Evolutionary conservation across 169 alveolate species (phyloP), one percentile per base, ranked within the genome.

Genomic region (Eimeria zaria): DNA sequence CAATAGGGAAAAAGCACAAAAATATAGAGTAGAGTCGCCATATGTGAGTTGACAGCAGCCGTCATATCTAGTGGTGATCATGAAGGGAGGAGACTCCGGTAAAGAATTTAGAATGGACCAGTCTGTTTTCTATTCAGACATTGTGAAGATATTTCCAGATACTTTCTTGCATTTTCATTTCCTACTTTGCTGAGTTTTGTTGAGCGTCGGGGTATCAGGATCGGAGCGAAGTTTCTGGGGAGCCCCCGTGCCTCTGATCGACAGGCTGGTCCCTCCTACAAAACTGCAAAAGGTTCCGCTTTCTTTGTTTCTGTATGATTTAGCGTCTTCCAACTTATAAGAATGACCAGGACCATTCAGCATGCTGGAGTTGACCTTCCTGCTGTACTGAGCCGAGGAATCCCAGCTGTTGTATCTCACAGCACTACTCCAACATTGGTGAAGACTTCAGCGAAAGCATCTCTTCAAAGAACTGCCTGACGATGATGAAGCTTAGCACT

Each of bases 241-340:
- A 73, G 83, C 83, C 83, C 83, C 83, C 55, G 51, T 16, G 55
- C 83, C 33, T 53, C 8, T 18, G 83, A 73, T 73, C 83, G 83
- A 39, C 5, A 73, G 18, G 83, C 53, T 71, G 83, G 36, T 73
- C 83, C 51, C 51, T 22, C 39, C 83, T 33, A 16, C 83, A 36
- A 41, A 12, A 73, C 30, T 6, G 53, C 51, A 36, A 20, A 30
- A 39, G 48, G 18, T 73, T 8, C 20, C n/a, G 20, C 33, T 73
- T 41, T 20, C 2, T 14, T 39, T 73, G 30, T 14, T 39, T 39
- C 4, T 5, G 55, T 39, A 39, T 73, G 27, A 18, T 73, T 20
- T 5, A 73, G 83, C 53, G 11, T 73, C 39, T 73, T 39, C n/a
- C 55, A 0, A 16, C 83, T 4, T 39, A 73, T 73, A 36, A 39